Percentiles rank a stretch among this genome's conserved stretches.
phyloP scores from a whole-genome alignment of 176 grass and related monocot species.

The Dactylis glomerata region DNA sequence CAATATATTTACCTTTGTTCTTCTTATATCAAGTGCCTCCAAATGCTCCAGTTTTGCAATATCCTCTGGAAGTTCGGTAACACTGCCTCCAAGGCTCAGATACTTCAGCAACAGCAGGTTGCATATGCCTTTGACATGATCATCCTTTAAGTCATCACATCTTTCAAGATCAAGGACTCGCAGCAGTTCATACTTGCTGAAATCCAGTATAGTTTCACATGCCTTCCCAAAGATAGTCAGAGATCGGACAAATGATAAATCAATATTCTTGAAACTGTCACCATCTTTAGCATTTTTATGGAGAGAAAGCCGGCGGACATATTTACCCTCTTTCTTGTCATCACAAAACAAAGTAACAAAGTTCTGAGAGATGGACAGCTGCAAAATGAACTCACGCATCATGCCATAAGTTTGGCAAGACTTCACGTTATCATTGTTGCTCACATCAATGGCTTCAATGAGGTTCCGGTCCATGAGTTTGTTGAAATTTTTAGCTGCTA shows the following conservation, averaged over 20 bases:
- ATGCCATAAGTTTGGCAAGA: constrained; percentile 21
- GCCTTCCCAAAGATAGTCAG: neutral
- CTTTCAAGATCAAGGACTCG: constrained; percentile 23
- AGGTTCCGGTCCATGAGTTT: constrained; percentile 8
- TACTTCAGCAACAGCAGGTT: constrained; percentile 2
- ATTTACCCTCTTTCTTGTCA: neutral
- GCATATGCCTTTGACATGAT: constrained; percentile 12
- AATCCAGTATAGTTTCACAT: neutral
- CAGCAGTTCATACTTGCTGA: constrained; percentile 1
- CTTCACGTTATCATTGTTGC: constrained; percentile 3
- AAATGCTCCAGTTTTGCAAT: neutral
- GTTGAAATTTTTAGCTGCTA: neutral
- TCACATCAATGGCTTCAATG: neutral
- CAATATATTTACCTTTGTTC: neutral
- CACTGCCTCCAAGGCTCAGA: neutral
- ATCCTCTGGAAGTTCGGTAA: neutral
- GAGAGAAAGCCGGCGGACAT: neutral
- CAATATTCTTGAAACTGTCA: neutral
- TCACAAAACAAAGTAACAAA: neutral
- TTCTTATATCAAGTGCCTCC: neutral
- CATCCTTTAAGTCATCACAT: neutral
- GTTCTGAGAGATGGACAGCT: neutral
- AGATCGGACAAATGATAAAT: constrained; percentile 13
- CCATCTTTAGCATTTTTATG: neutral
- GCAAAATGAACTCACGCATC: constrained; percentile 23